Evolutionary conservation across 1,284 basidiomycete species (phyloP), one percentile per base, ranked within the genome.

Genomic region (Sanghuangporus sanghuang): DNA sequence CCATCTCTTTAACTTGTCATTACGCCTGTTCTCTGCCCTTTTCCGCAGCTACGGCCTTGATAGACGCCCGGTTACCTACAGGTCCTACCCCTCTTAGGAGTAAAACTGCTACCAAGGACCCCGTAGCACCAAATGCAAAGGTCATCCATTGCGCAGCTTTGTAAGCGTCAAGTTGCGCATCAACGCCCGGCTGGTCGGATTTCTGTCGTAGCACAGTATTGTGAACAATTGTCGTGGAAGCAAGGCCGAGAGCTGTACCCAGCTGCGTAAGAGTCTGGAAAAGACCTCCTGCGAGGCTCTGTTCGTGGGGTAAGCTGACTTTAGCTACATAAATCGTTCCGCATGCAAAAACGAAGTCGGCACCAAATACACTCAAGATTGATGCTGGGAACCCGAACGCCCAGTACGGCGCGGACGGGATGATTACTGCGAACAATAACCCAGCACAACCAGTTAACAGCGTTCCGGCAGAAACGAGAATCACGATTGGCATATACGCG

Each of bases 371-470:
- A 12, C 82, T 76, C 61, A 92, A 69, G 66, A 89, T 79, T 44
- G 92, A 85, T 0, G 88, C 85, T 3, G 92, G 90, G 77, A 96
- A 95, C 14, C 87, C 87, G 63, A 83, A 90, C 1, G 85, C 85
- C 92, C 92, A 95, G 73, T 90, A 96, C 0, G 84, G 73, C 3
- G 79, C 79, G 2, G 76, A 66, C 0, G 86, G 81, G 14, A 83
- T 70, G 64, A 93, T 86, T 5, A 92, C 71, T 0, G 92, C 90
- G 67, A 94, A 90, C 3, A 95, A 77, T 38, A 94, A 75, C 63
- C 84, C 85, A 0, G 89, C 87, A 16, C 79, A 68, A 0, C 81
- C 79, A 0, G 92, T 91, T n/a, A 85, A 72, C 8, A 84, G 66
- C 1, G 86, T 87, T 32, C 89, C 89, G 18, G 75, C 66, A 87